Evolutionary conservation across 2,329 filamentous ascomycete genomes (phyloP).

Genomic region (Chaetomiaceae sp.): DNA sequence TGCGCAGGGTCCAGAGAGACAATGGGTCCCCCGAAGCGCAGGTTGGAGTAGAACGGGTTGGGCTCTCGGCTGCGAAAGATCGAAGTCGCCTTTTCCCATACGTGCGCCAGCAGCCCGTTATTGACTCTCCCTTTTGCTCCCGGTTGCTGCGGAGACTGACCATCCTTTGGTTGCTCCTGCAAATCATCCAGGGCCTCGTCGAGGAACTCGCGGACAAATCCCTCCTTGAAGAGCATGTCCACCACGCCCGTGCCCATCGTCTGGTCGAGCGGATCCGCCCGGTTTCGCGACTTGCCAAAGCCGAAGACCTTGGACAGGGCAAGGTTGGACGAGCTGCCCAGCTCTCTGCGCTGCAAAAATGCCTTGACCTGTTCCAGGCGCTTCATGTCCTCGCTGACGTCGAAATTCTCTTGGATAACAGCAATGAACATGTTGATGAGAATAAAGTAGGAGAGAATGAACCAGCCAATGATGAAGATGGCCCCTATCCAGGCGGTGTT

Average conservation of each 20-base stretch:
- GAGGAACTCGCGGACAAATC: constrained; percentile 89
- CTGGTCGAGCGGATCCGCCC: constrained; percentile 83
- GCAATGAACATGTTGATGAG: constrained; percentile 99
- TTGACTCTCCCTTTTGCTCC: constrained; percentile 41
- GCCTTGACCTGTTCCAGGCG: constrained; percentile 93
- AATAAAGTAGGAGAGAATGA: constrained; percentile 91
- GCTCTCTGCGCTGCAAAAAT: constrained; percentile 85
- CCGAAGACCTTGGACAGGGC: constrained; percentile 68
- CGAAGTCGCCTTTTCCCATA: constrained; percentile 58
- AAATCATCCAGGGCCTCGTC: constrained; percentile 61
- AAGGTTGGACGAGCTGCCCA: constrained; percentile 71
- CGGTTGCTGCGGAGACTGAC: constrained; percentile 33
- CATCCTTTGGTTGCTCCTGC: constrained; percentile 36
- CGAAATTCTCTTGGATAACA: constrained; percentile 99
- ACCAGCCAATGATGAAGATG: constrained; percentile 89
- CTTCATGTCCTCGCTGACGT: constrained; percentile 97
- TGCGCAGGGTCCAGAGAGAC: constrained; percentile 78
- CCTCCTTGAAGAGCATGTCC: constrained; percentile 95
- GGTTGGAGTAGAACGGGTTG: constrained; percentile 88
- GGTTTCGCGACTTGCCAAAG: constrained; percentile 54
- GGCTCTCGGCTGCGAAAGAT: constrained; percentile 65
- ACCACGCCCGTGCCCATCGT: constrained; percentile 83
- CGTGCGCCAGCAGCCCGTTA: constrained; percentile 54
- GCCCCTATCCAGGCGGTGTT: constrained; percentile 90
- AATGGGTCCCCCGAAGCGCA: constrained; percentile 64